Percentiles rank a stretch among this genome's conserved stretches.
These are phyloP conservation scores for Hortaea werneckii DNA, from an alignment of 2,329 filamentous ascomycete genomes.

Conservation along the genomic window DNA sequence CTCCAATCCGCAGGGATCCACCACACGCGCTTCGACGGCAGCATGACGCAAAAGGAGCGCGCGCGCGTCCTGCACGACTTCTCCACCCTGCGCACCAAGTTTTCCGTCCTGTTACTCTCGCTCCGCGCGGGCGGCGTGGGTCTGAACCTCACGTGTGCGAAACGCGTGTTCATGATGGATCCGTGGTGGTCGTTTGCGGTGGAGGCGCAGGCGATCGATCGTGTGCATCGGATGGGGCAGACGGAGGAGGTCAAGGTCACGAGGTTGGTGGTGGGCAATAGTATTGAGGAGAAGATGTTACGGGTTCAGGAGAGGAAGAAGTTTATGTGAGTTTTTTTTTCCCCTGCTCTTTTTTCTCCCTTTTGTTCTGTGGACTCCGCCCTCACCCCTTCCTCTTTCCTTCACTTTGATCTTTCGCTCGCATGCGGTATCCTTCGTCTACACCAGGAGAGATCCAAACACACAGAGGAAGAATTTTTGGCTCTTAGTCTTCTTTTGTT, in stretches of 20 bases:
- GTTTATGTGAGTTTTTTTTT: slow-evolving; percentile 62
- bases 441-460: too few relatives aligned
- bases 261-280: slow-evolving; percentile 79
- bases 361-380: too few relatives aligned
- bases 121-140: slow-evolving; percentile 87
- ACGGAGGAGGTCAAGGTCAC: slow-evolving; percentile 74
- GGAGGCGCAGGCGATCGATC: slow-evolving; percentile 94
- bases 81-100: slow-evolving; percentile 38
- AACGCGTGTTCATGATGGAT: slow-evolving; percentile 96
- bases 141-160: slow-evolving; percentile 81
- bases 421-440: too few relatives aligned
- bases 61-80: slow-evolving; percentile 71
- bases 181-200: slow-evolving; percentile 99
- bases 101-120: slow-evolving; percentile 70
- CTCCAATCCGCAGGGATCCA: slow-evolving; percentile 61
- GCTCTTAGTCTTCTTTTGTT: not conserved
- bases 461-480: not conserved
- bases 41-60: slow-evolving; percentile 76
- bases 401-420: too few relatives aligned
- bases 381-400: too few relatives aligned
- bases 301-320: slow-evolving; percentile 91
- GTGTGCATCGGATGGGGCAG: slow-evolving; percentile 95
- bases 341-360: not conserved
- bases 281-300: slow-evolving; percentile 92
- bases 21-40: slow-evolving; percentile 82